Conservation (phyloP, 31 red algal species). For the Asparagopsis taxiformis region DNA sequence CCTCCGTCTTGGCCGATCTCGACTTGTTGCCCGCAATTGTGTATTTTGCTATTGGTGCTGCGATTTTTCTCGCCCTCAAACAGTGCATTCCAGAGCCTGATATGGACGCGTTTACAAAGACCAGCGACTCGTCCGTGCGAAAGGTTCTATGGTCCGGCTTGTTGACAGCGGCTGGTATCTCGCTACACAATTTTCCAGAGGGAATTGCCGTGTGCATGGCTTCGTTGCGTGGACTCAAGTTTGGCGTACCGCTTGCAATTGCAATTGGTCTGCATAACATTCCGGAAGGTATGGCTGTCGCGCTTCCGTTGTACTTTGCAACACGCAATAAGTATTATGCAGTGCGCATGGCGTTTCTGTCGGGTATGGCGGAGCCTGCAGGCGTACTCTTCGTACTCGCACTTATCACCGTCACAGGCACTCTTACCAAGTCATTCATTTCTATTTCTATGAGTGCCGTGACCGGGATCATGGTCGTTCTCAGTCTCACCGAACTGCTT, state of each 20-base stretch:
- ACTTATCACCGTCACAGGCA: constrained; percentile 23
- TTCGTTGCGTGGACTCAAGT: constrained; percentile 33
- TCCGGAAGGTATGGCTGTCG: constrained; percentile 65
- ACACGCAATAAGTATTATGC: constrained; percentile 30
- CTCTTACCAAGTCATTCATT: constrained; percentile 21
- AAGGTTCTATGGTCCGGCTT: constrained; percentile 4
- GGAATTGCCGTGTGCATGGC: constrained; percentile 56
- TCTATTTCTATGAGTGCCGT: constrained; percentile 31
- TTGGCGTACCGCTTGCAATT: constrained; percentile 53
- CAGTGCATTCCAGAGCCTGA: constrained; percentile 51
- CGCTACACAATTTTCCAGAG: constrained; percentile 61
- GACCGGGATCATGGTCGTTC: constrained; percentile 57
- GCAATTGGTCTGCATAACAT: constrained; percentile 72
- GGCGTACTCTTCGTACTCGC: constrained; percentile 42
- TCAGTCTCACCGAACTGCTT: constrained; percentile 58
- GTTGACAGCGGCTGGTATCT: constrained; percentile 40
- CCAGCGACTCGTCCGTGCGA: background rate
- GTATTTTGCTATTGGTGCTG: constrained; percentile 18
- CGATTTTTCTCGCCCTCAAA: constrained; percentile 33
- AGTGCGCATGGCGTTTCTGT: constrained; percentile 43
- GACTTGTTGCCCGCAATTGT: background rate
- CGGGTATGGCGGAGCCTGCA: constrained; percentile 63
- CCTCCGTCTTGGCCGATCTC: constrained; percentile 31
- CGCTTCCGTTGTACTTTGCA: constrained; percentile 61
- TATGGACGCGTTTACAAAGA: constrained; percentile 22